These are phyloP conservation scores for Colletotrichum musicola DNA, from an alignment of 2,329 filamentous ascomycete genomes.

Conservation along the genomic window DNA sequence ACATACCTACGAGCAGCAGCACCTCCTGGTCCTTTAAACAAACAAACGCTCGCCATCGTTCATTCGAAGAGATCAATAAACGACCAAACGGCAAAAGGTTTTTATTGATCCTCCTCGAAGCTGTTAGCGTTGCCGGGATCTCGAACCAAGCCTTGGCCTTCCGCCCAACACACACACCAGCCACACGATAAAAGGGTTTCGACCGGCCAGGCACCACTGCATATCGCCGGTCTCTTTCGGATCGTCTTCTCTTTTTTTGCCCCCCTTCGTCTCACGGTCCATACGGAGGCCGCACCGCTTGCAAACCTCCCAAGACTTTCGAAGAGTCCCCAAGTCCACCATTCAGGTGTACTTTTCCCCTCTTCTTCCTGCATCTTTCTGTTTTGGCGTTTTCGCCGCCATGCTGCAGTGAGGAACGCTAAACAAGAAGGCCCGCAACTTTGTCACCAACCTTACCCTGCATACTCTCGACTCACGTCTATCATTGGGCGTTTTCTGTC, in stretches of 20 bases:
- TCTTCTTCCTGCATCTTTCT: slow-evolving; percentile 25
- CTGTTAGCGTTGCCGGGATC: slow-evolving; percentile 28
- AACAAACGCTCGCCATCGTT: neutral
- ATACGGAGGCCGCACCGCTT: slow-evolving; percentile 26
- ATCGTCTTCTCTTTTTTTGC: slow-evolving; percentile 21
- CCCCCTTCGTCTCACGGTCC: slow-evolving; percentile 10
- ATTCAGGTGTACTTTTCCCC: slow-evolving; percentile 15
- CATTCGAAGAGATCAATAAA: slow-evolving; percentile 1
- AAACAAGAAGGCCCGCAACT: slow-evolving; percentile 29
- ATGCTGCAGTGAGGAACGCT: slow-evolving; percentile 35
- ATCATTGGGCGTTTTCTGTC: slow-evolving; percentile 21
- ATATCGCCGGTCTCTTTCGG: slow-evolving; percentile 18
- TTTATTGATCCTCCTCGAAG: neutral
- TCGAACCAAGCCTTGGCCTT: slow-evolving; percentile 31
- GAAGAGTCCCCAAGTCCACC: slow-evolving; percentile 14
- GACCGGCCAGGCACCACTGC: slow-evolving; percentile 32
- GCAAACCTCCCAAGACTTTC: slow-evolving; percentile 31
- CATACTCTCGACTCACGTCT: slow-evolving; percentile 12
- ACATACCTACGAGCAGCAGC: slow-evolving; percentile 20
- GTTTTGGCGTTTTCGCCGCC: slow-evolving; percentile 21
- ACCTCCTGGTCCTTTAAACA: neutral
- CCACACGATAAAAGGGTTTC: slow-evolving; percentile 31
- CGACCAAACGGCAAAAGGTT: slow-evolving; percentile 4
- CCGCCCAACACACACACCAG: slow-evolving; percentile 14
- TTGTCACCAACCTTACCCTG: slow-evolving; percentile 26